Conservation (phyloP, 768 basidiomycete genomes). For the Agaricus sinodeliciosus region DNA sequence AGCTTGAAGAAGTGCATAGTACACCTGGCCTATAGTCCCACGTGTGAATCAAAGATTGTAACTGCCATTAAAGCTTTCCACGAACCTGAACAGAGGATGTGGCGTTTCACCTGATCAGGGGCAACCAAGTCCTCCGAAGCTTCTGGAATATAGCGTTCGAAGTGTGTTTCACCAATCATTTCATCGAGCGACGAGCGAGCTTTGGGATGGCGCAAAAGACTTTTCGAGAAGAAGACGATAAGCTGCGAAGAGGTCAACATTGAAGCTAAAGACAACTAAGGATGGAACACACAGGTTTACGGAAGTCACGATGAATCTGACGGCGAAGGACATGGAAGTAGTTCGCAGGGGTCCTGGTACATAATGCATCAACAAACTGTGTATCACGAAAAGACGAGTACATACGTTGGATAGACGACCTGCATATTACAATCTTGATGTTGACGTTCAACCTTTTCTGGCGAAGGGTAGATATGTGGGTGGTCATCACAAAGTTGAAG, state of each 20-base stretch:
- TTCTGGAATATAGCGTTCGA: slow-evolving; percentile 93
- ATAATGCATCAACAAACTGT: slow-evolving; percentile 11
- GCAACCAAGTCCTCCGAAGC: slow-evolving; percentile 63
- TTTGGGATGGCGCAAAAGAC: slow-evolving; percentile 87
- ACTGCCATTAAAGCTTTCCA: neutral
- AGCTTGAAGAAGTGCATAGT: slow-evolving; percentile 82
- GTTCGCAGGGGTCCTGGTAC: slow-evolving; percentile 83
- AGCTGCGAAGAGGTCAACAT: slow-evolving; percentile 38
- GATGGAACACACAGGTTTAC: slow-evolving; percentile 69
- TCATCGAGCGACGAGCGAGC: slow-evolving; percentile 84
- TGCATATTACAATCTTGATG: slow-evolving; percentile 99
- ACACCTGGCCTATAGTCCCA: slow-evolving; percentile 74
- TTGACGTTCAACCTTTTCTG: slow-evolving; percentile 86
- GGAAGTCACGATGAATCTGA: slow-evolving; percentile 96
- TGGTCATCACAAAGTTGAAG: slow-evolving; percentile 98
- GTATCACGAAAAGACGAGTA: slow-evolving; percentile 11
- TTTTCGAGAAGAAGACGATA: slow-evolving; percentile 96
- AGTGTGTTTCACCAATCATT: slow-evolving; percentile 83
- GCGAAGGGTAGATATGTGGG: slow-evolving; percentile 82
- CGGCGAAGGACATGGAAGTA: slow-evolving; percentile 98
- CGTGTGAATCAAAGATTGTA: neutral
- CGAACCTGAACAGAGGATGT: slow-evolving; percentile 82
- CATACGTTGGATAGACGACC: slow-evolving; percentile 93
- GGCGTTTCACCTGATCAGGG: slow-evolving; percentile 84
- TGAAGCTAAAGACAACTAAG: neutral